Evolutionary conservation across 2,329 filamentous ascomycete species (phyloP).

Genomic region (Alternaria sp.): DNA sequence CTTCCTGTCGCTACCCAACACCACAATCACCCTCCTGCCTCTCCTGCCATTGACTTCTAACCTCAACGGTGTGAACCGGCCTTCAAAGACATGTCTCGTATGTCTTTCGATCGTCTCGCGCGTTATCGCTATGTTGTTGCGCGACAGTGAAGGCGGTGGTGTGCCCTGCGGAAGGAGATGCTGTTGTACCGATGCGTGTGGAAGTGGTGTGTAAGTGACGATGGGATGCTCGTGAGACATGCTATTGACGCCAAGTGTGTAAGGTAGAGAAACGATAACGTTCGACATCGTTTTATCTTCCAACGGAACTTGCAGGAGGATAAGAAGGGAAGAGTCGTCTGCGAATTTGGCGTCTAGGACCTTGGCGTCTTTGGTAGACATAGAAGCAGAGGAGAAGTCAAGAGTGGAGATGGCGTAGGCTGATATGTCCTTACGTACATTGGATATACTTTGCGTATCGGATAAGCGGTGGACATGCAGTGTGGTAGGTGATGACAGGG

Average conservation of each 20-base stretch:
- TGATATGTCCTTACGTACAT: slow-evolving; percentile 41
- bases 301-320: slow-evolving; percentile 59
- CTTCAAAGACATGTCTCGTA: slow-evolving; percentile 60
- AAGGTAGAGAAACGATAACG: slow-evolving; percentile 45
- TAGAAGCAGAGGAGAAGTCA: slow-evolving; percentile 37
- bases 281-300: neutral
- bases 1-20: slow-evolving; percentile 63
- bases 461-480: slow-evolving; percentile 44
- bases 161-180: slow-evolving; percentile 8
- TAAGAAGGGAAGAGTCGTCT: slow-evolving; percentile 67
- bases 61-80: slow-evolving; percentile 58
- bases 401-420: slow-evolving; percentile 64
- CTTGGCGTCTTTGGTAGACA: slow-evolving; percentile 56
- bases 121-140: slow-evolving; percentile 12
- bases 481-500: slow-evolving; percentile 14
- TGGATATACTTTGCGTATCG: slow-evolving; percentile 53
- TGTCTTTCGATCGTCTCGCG: slow-evolving; percentile 25
- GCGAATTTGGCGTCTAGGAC: slow-evolving; percentile 74
- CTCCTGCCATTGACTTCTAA: slow-evolving; percentile 66
- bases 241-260: neutral
- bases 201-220: slow-evolving; percentile 19
- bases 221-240: slow-evolving; percentile 30
- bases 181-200: slow-evolving; percentile 8
- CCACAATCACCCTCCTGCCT: slow-evolving; percentile 62
- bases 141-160: neutral